phyloP scores from a whole-genome alignment of 495 filamentous ascomycete genomes.

The Penicillium angulare region DNA sequence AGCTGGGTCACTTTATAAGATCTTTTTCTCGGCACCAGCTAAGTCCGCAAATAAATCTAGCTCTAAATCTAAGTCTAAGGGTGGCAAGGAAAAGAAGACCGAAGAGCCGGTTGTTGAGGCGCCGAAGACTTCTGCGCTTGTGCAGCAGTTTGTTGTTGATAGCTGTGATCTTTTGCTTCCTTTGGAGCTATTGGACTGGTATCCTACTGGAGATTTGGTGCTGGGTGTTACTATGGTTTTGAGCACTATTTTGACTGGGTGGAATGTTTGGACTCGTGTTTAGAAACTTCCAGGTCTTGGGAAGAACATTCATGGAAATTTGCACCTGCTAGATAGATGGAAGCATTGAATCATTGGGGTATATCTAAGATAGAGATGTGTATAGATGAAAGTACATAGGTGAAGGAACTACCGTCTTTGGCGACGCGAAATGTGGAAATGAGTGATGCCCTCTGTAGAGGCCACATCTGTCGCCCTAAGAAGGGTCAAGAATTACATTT shows the following conservation, averaged over 20 bases:
- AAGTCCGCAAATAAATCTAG: background rate
- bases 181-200: slow-evolving; percentile 54
- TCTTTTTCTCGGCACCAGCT: slow-evolving; percentile 15
- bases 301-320: too few relatives aligned
- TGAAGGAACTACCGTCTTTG: too few relatives aligned
- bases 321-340: too few relatives aligned
- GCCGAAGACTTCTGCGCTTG: slow-evolving; percentile 9
- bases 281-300: too few relatives aligned
- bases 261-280: slow-evolving; percentile 52
- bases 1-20: slow-evolving; percentile 18
- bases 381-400: too few relatives aligned
- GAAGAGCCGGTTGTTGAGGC: slow-evolving; percentile 2
- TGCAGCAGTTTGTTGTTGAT: slow-evolving; percentile 49
- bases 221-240: slow-evolving; percentile 53
- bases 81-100: slow-evolving; percentile 9
- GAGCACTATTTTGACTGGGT: slow-evolving; percentile 55
- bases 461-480: too few relatives aligned
- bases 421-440: too few relatives aligned
- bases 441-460: too few relatives aligned
- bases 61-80: background rate
- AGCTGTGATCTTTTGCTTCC: slow-evolving; percentile 57
- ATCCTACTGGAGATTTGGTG: slow-evolving; percentile 38
- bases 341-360: too few relatives aligned
- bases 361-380: too few relatives aligned
- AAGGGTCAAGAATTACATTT: too few relatives aligned